Percentiles rank a stretch among this genome's conserved stretches.
phyloP scores from a whole-genome alignment of 139 green algal genomes.

The Chlorella sp. region DNA sequence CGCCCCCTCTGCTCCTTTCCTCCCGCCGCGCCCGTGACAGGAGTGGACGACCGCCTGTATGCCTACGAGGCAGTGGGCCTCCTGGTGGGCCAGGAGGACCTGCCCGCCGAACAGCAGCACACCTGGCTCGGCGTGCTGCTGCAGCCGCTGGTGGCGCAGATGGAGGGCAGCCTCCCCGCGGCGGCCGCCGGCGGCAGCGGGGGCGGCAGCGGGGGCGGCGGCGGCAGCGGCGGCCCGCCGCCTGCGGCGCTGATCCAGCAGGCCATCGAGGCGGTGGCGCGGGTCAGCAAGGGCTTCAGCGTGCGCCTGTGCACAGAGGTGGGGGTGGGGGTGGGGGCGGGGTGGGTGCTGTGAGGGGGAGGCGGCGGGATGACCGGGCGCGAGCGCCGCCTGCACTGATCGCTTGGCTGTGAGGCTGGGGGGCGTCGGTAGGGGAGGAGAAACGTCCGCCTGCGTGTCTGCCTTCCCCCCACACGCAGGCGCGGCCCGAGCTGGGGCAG shows the following conservation, averaged over 20 bases:
- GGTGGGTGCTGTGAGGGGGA: too few species aligned
- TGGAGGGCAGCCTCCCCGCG: slow-evolving; percentile 34
- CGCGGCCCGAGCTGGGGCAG: slow-evolving; percentile 65
- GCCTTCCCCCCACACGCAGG: too few species aligned
- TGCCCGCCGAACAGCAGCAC: slow-evolving; percentile 67
- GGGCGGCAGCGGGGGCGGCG: not conserved
- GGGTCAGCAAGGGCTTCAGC: slow-evolving; percentile 83
- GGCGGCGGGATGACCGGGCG: too few species aligned
- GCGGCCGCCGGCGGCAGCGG: slow-evolving; percentile 1
- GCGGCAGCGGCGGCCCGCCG: slow-evolving; percentile 3
- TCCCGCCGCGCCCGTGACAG: slow-evolving; percentile 1
- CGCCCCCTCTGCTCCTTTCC: too few species aligned
- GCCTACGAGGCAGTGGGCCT: slow-evolving; percentile 86
- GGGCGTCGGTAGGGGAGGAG: too few species aligned
- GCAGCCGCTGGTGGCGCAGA: slow-evolving; percentile 65
- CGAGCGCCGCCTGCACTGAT: too few species aligned
- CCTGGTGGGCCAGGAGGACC: slow-evolving; percentile 79
- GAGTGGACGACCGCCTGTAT: slow-evolving; percentile 82
- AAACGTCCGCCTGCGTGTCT: too few species aligned
- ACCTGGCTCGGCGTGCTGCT: slow-evolving; percentile 54
- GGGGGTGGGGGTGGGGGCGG: too few species aligned
- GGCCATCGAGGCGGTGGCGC: slow-evolving; percentile 71
- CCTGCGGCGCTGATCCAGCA: slow-evolving; percentile 51
- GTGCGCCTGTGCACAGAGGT: slow-evolving; percentile 56
- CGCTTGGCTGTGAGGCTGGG: too few species aligned